Evolutionary conservation across 2,329 filamentous ascomycete genomes (phyloP), one percentile per base, ranked within the genome.

Genomic region (Botryotinia narcissicola): DNA sequence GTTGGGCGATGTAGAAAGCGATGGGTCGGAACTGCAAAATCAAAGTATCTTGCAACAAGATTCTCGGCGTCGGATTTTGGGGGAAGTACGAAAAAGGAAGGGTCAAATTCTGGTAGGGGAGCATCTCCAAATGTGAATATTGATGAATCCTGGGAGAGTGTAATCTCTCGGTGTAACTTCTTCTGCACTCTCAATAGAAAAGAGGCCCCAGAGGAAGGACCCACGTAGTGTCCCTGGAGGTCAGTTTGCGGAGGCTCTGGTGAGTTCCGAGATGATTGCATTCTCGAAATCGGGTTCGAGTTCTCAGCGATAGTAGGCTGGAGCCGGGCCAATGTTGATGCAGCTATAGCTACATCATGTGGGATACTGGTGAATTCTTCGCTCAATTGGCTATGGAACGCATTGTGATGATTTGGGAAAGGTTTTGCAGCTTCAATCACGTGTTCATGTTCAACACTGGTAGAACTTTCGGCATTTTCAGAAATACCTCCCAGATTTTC

Each of bases 21-120:
- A 75, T 90, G 89, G 0, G 88, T 90, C 0, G 88, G 87, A 32
- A 88, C 87, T 10, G 87, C 88, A 73, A 87, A 88, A 64, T 90
- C 87, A 75, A 90, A 90, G 71, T 90, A 90, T 10, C 87, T 81
- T 12, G 83, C 82, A 7, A 90, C 18, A 82, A 80, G 18, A 10
- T n/a, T 68, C 20, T 75, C 46, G 18, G 77, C 77, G 51, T 75
- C 74, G 9, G 32, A 70, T 54, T 74, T 75, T 14, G 75, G 73
- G 6, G 75, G 76, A 18, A 87, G 77, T 10, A 84, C 79, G 73
- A 84, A 85, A 70, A 84, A 84, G 0, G 82, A 82, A 1, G 82
- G 79, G 74, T 85, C 83, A 60, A 82, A 82, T 4, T 85, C 83
- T 0, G 84, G 84, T 10, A 87, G 74, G 2, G 84, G 85, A 25